Percentiles rank a stretch among this genome's conserved stretches.
These are phyloP conservation scores for Globisporangium rhizosaccharum DNA, from an alignment of 352 stramenopile species.

Conservation along the genomic window DNA sequence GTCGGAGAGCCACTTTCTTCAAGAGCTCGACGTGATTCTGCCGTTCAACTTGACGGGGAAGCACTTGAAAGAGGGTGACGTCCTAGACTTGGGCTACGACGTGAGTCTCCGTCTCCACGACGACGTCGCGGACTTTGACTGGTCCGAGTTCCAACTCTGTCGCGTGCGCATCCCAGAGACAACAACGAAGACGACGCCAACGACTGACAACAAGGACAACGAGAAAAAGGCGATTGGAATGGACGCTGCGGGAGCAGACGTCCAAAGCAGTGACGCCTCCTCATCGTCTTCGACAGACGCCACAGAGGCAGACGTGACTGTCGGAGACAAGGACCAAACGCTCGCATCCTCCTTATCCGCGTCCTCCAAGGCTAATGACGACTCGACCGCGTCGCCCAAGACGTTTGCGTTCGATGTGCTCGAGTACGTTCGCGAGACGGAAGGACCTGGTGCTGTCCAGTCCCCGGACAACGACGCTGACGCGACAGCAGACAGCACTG, in stretches of 20 bases:
- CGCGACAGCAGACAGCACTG: neutral
- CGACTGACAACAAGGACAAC: neutral
- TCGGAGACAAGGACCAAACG: neutral
- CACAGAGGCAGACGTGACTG: conserved; percentile 1
- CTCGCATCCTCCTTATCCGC: neutral
- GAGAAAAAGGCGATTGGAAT: neutral
- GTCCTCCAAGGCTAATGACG: conserved; percentile 1
- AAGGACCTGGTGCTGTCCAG: neutral
- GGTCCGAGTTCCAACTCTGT: conserved; percentile 45
- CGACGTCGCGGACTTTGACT: conserved; percentile 36
- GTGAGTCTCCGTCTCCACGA: conserved; percentile 47
- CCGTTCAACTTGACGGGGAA: conserved; percentile 72
- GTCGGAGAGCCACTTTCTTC: neutral
- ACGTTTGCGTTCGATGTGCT: conserved; percentile 20
- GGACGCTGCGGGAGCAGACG: neutral
- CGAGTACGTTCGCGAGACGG: conserved; percentile 6
- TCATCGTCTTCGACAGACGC: neutral
- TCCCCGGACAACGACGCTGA: neutral
- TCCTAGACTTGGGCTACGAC: conserved; percentile 49
- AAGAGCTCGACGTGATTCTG: conserved; percentile 48
- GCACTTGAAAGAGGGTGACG: conserved; percentile 40
- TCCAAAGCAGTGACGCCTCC: neutral
- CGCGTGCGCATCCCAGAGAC: conserved; percentile 35
- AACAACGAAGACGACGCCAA: conserved; percentile 13
- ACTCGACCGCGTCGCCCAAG: conserved; percentile 4